Evolutionary conservation across 768 basidiomycete species (phyloP).

Genomic region (Crucibulum laeve): DNA sequence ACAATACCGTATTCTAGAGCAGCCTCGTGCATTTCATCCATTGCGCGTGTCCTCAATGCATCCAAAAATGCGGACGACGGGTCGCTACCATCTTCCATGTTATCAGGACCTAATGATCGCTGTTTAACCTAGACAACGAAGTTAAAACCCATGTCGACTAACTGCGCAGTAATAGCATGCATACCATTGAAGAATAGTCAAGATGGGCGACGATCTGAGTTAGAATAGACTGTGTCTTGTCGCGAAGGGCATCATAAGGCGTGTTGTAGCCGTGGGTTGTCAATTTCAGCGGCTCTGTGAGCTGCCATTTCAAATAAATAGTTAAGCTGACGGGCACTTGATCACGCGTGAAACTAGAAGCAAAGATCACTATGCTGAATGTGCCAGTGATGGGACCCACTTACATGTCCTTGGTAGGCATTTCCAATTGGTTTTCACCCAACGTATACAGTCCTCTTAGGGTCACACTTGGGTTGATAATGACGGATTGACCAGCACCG

Average conservation of each 20-base stretch:
- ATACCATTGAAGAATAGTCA: slow-evolving; percentile 42
- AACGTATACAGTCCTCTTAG: slow-evolving; percentile 76
- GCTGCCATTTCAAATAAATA: slow-evolving; percentile 78
- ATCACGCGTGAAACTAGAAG: slow-evolving; percentile 70
- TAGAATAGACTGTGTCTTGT: slow-evolving; percentile 84
- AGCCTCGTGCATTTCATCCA: slow-evolving; percentile 83
- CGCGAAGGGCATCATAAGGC: slow-evolving; percentile 71
- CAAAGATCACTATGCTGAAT: not conserved
- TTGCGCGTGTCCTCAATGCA: slow-evolving; percentile 74
- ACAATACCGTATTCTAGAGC: slow-evolving; percentile 82
- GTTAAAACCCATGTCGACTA: not conserved
- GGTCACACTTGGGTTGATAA: slow-evolving; percentile 81
- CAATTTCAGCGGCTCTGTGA: slow-evolving; percentile 52
- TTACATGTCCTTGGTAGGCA: slow-evolving; percentile 86
- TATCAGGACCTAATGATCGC: slow-evolving; percentile 72
- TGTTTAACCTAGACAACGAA: slow-evolving; percentile 58
- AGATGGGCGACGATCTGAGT: slow-evolving; percentile 84
- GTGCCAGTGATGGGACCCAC: slow-evolving; percentile 14
- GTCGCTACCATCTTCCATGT: slow-evolving; percentile 66
- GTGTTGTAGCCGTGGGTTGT: slow-evolving; percentile 83
- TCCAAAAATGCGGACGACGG: slow-evolving; percentile 76
- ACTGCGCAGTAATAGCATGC: slow-evolving; percentile 1
- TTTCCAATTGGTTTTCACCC: slow-evolving; percentile 81
- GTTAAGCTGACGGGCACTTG: slow-evolving; percentile 84
- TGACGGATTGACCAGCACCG: slow-evolving; percentile 78